These are phyloP conservation scores for Pythium periplocum DNA, from an alignment of 352 stramenopile species.

Conservation along the genomic window DNA sequence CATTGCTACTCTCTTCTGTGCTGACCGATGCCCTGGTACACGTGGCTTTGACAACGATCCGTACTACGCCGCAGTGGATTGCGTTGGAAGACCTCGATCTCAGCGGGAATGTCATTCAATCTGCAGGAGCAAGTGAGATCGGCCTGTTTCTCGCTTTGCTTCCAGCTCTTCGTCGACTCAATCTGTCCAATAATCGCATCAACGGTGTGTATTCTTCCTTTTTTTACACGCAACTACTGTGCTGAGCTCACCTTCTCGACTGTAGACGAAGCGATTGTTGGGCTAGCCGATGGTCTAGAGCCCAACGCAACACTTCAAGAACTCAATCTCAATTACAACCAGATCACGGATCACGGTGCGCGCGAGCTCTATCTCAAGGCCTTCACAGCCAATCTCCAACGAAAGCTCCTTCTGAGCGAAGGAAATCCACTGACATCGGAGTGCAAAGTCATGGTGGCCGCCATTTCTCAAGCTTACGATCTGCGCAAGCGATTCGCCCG, in stretches of 20 bases:
- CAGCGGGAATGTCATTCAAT: conserved; percentile 43
- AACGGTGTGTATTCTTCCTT: conserved; percentile 22
- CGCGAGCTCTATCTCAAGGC: conserved; percentile 46
- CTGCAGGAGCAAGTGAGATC: conserved; percentile 29
- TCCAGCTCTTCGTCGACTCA: conserved; percentile 31
- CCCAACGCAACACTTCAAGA: conserved; percentile 35
- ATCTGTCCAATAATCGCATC: conserved; percentile 47
- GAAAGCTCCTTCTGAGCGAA: conserved; percentile 27
- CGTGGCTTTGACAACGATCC: conserved; percentile 23
- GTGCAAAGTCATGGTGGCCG: conserved; percentile 41
- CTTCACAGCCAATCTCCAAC: conserved; percentile 39
- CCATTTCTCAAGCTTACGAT: conserved; percentile 52
- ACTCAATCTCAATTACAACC: conserved; percentile 44
- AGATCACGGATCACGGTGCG: conserved; percentile 41
- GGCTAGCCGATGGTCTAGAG: conserved; percentile 41
- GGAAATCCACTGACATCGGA: conserved; percentile 40
- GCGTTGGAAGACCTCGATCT: conserved; percentile 44
- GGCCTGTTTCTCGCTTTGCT: conserved; percentile 40
- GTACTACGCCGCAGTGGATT: conserved; percentile 7
- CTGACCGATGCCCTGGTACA: conserved; percentile 25
- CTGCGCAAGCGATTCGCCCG: conserved; percentile 43
- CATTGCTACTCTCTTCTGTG: conserved; percentile 24
- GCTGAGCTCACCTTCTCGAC: background rate
- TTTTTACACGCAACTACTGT: background rate
- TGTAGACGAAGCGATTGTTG: conserved; percentile 33